phyloP scores from a whole-genome alignment of 768 basidiomycete genomes.

The Sarcomyxa edulis region DNA sequence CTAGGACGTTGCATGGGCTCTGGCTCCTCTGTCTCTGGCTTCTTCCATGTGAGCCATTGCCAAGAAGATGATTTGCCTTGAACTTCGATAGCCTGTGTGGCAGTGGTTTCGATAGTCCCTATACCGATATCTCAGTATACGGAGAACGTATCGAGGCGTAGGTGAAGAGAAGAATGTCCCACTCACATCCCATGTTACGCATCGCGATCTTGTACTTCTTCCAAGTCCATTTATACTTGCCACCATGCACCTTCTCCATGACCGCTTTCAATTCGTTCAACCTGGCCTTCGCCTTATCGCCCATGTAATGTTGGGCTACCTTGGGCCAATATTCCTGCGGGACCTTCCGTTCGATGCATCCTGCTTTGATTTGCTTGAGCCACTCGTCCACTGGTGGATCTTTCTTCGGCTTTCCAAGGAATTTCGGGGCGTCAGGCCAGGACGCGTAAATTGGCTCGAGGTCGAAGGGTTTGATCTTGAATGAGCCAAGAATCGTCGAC shows the following conservation, averaged over 20 bases:
- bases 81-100: constrained; percentile 59
- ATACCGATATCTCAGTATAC: constrained; percentile 4
- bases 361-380: constrained; percentile 65
- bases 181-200: constrained; percentile 78
- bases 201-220: constrained; percentile 77
- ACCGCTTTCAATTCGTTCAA: constrained; percentile 69
- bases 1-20: constrained; percentile 3
- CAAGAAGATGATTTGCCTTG: constrained; percentile 44
- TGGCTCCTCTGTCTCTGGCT: constrained; percentile 3
- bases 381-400: constrained; percentile 69
- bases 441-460: constrained; percentile 60
- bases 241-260: constrained; percentile 68
- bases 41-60: constrained; percentile 28
- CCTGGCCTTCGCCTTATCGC: constrained; percentile 60
- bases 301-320: constrained; percentile 74
- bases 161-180: background rate
- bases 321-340: constrained; percentile 84
- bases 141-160: background rate
- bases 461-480: constrained; percentile 77
- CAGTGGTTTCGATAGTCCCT: constrained; percentile 66
- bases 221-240: constrained; percentile 80
- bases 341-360: constrained; percentile 65
- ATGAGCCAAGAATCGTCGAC: constrained; percentile 57
- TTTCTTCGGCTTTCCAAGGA: constrained; percentile 64
- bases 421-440: constrained; percentile 65